phyloP scores from a whole-genome alignment of 1,284 basidiomycete species.

The Cryptococcus sp. region DNA sequence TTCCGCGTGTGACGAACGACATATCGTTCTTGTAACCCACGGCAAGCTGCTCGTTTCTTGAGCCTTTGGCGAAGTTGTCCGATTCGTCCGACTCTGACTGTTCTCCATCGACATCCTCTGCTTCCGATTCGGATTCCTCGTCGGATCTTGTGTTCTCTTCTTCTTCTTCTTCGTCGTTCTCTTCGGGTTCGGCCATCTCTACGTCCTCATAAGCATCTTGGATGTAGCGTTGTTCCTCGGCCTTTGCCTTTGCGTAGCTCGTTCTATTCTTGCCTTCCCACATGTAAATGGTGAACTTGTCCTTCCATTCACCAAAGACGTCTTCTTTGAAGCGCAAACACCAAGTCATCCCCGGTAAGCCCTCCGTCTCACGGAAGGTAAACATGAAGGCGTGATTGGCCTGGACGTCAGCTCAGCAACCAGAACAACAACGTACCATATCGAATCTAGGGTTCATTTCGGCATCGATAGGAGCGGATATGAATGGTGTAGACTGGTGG shows the following conservation, averaged over 20 bases:
- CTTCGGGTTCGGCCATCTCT: constrained; percentile 75
- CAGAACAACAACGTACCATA: constrained; percentile 27
- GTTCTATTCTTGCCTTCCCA: constrained; percentile 82
- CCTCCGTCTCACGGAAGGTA: constrained; percentile 58
- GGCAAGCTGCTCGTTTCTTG: constrained; percentile 86
- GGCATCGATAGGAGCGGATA: constrained; percentile 52
- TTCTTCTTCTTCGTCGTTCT: constrained; percentile 56
- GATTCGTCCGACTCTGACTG: constrained; percentile 56
- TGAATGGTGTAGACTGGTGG: constrained; percentile 46
- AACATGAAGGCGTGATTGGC: constrained; percentile 67
- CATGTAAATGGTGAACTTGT: constrained; percentile 67
- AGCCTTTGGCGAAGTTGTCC: constrained; percentile 52
- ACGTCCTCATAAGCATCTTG: constrained; percentile 75
- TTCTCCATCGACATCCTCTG: constrained; percentile 56
- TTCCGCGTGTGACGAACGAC: constrained; percentile 92
- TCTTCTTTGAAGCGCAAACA: constrained; percentile 69
- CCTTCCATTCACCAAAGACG: constrained; percentile 66
- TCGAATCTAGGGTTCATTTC: constrained; percentile 63
- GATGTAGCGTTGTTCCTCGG: constrained; percentile 64
- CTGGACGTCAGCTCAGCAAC: constrained; percentile 19
- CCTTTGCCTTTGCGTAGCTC: constrained; percentile 78
- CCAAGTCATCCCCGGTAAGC: constrained; percentile 71
- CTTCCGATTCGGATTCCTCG: constrained; percentile 61
- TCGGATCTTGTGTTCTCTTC: constrained; percentile 70
- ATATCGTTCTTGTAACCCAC: constrained; percentile 96